Conservation (phyloP, 495 filamentous ascomycete genomes). For the Xylaria scruposa region DNA sequence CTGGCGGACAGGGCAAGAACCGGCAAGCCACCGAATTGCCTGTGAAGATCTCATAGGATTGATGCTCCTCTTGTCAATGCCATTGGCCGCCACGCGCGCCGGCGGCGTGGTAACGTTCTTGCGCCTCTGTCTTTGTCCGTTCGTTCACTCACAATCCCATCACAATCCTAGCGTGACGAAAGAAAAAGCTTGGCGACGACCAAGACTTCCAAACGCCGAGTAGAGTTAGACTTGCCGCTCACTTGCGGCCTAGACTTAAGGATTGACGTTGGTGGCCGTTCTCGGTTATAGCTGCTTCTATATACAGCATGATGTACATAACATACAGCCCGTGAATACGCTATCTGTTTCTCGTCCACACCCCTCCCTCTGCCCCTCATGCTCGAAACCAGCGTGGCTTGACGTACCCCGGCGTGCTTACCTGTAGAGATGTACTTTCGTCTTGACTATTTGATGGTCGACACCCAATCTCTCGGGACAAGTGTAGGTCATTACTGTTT, state of each 20-base stretch:
- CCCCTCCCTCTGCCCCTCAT: background rate
- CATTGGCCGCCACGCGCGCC: conserved; percentile 26
- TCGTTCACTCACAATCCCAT: background rate
- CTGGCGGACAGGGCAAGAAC: background rate
- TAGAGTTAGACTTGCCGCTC: conserved; percentile 5
- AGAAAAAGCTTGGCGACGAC: background rate
- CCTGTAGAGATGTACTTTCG: background rate
- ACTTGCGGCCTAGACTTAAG: background rate
- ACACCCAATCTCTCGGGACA: conserved; percentile 17
- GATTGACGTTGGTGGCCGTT: background rate
- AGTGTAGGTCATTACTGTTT: background rate
- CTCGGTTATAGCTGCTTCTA: conserved; percentile 12
- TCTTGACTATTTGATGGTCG: background rate
- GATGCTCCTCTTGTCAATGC: background rate
- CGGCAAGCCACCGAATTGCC: conserved; percentile 20
- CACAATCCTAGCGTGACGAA: background rate
- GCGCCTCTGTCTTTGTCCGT: background rate
- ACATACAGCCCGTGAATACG: background rate
- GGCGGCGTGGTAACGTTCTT: conserved; percentile 22
- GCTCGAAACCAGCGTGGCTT: conserved; percentile 13
- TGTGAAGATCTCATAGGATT: conserved; percentile 21
- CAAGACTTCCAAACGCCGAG: background rate
- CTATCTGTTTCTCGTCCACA: background rate
- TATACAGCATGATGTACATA: background rate
- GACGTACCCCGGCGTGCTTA: conserved; percentile 3